Evolutionary conservation across 495 filamentous ascomycete genomes (phyloP), one percentile per base, ranked within the genome.

Genomic region (Podospora conica): DNA sequence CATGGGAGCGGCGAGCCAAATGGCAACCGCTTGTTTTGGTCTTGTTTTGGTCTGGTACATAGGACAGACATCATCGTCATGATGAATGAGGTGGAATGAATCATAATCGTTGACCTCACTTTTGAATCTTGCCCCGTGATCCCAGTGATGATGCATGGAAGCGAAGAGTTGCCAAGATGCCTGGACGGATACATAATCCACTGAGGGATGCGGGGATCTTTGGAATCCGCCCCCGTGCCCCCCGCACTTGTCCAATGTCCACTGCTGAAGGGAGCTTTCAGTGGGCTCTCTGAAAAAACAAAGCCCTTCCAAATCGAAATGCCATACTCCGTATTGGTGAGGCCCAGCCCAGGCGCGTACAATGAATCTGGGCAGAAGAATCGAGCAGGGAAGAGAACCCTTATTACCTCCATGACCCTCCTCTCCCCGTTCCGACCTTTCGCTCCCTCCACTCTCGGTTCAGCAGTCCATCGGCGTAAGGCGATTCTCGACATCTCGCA

Each of bases 391-490:
- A 70, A 57, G 28, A 54, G 65, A 59, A 28, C 33, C 24, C 53
- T 64, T 56, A 29, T 67, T 65, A 27, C 66, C 69, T 56, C 62
- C 68, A 10, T 70, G 68, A 68, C 8, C 33, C 27, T 18, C 24
- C 12, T 22, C 21, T 58, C 28, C 4, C 15, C 25, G 2, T 27
- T 56, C n/a, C 8, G 1, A 11, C 9, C 40, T n/a, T 9, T 48
- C 15, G 7, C 40, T 48, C 40, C 3, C 28, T 0, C 28, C 2
- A 31, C 29, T 31, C 29, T 6, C 4, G 6, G 40, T 48, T 8
- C 40, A 48, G 7, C 40, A 48, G 33, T 48, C 18, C 40, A 2
- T 9, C 40, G 15, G 40, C 40, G 40, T 18, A 48, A 48, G 8
- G 0, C 40, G 40, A n/a, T 48, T 11, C 18, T 8, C 40, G 15